phyloP scores from a whole-genome alignment of 1,284 basidiomycete species.

The Ceratobasidium sp. region DNA sequence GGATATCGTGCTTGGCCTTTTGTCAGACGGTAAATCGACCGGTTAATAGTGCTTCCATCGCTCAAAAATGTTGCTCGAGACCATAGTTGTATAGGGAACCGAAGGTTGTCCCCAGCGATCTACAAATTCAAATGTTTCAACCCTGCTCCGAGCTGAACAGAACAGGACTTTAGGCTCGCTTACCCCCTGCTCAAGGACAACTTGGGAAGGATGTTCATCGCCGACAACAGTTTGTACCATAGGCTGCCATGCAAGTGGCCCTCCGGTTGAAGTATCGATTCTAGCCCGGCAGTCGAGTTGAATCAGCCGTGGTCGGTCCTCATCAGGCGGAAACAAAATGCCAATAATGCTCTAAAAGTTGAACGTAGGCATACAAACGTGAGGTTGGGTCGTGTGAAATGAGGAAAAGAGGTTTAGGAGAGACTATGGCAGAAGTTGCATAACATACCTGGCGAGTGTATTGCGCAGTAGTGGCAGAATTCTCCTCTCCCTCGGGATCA shows the following conservation, averaged over 20 bases:
- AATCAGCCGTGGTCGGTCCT: constrained; percentile 36
- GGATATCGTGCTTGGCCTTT: constrained; percentile 38
- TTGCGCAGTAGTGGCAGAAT: constrained; percentile 32
- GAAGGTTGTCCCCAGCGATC: constrained; percentile 42
- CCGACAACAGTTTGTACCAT: background rate
- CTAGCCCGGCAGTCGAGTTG: constrained; percentile 39
- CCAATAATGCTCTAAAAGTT: constrained; percentile 30
- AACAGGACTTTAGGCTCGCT: background rate
- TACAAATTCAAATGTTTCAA: constrained; percentile 33
- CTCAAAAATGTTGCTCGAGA: constrained; percentile 45
- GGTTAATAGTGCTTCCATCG: constrained; percentile 42
- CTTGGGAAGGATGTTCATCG: constrained; percentile 35
- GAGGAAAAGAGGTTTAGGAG: background rate
- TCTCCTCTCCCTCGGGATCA: constrained; percentile 21
- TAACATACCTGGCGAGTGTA: constrained; percentile 38
- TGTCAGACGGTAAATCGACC: constrained; percentile 36
- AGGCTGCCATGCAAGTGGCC: constrained; percentile 40
- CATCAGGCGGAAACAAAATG: constrained; percentile 31
- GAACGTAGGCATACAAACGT: background rate
- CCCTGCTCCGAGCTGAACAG: constrained; percentile 4
- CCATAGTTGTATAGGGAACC: constrained; percentile 46
- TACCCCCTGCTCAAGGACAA: constrained; percentile 40
- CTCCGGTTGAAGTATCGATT: constrained; percentile 36
- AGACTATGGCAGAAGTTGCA: background rate
- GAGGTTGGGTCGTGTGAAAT: background rate